Percentiles rank a stretch among this genome's conserved stretches.
These are phyloP conservation scores for Pestalotiopsis fici DNA, from an alignment of 2,329 filamentous ascomycete species.

Conservation along the genomic window DNA sequence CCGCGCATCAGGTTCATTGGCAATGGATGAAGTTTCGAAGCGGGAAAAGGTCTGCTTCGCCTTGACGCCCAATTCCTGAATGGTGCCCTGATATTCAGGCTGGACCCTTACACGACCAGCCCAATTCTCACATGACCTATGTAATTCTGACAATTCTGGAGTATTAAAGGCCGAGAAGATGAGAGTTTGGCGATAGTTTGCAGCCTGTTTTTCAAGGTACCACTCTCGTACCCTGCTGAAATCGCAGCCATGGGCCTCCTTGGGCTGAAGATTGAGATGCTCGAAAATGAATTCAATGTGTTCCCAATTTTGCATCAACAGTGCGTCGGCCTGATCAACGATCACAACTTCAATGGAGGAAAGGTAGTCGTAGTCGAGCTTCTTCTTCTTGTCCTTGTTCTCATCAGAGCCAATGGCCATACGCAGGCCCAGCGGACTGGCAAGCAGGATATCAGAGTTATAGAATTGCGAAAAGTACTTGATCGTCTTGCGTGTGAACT, in stretches of 20 bases:
- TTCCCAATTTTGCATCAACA: constrained; percentile 98
- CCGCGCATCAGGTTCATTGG: constrained; percentile 79
- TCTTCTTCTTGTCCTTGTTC: constrained; percentile 57
- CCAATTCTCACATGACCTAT: constrained; percentile 76
- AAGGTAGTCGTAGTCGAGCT: constrained; percentile 81
- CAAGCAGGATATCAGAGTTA: constrained; percentile 91
- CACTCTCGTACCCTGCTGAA: constrained; percentile 86
- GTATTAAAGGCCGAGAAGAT: constrained; percentile 81
- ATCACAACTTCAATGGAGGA: constrained; percentile 91
- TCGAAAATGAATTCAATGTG: constrained; percentile 91
- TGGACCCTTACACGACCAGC: constrained; percentile 77
- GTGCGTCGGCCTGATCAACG: constrained; percentile 87
- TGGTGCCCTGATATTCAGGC: constrained; percentile 67
- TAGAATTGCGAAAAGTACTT: constrained; percentile 97
- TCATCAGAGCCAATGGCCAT: constrained; percentile 85
- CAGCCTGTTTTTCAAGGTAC: constrained; percentile 89
- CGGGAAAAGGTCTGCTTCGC: constrained; percentile 88
- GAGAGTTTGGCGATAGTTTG: constrained; percentile 82
- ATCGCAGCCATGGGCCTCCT: constrained; percentile 88
- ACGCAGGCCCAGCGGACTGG: constrained; percentile 84
- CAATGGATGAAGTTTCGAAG: constrained; percentile 71
- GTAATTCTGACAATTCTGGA: constrained; percentile 81
- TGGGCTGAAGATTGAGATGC: constrained; percentile 88
- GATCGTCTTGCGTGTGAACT: constrained; percentile 93
- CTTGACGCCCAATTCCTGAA: constrained; percentile 71